Base-by-base conservation (phyloP, 2,329 filamentous ascomycete genomes). In the Fusarium sulawesiense region DNA sequence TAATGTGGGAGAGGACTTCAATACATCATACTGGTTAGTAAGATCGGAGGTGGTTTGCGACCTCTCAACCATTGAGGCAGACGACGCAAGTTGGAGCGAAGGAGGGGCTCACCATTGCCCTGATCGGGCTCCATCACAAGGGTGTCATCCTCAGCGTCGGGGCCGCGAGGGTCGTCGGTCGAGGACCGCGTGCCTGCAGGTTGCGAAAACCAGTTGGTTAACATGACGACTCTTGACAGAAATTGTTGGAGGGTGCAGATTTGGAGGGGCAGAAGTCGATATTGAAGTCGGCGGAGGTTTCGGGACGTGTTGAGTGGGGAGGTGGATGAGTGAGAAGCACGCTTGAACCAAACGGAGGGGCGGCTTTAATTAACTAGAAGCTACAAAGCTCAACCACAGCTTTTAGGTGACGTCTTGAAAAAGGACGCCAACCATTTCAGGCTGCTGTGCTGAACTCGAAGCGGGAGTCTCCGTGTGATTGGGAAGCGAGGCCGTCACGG, bases 1-100 rank as follows among this genome's bases (percentile, higher is more conserved):
- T 98, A 82, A 99, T 97, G 82, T 98, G 95, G 64, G 91, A 93
- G 73, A 99, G 91, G 77, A 99, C 96, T 97, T 77, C 56, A 41
- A 56, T 32, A 25, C 44, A 56, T 60, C 49, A 70, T 46, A 34
- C 34, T 58, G 20, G 67, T 75, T 51, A 73, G 73, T 54, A 48
- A 49, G 27, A 45, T 44, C 56, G 50, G 37, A 50, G 44, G 29
- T 54, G 45, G n/a, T 46, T 37, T 40, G 62, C 42, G 30, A 60
- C 40, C 65, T 62, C 62, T 51, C 59, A 37, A 42, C 29, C 25
- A 40, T 42, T 48, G 45, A 55, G 48, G 63, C 56, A 55, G 40
- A 58, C 66, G 63, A 58, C 60, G 37, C 46, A 54, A 44, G 48
- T 48, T 29, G 32, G 20, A 48, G 54, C 48, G 41, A 60, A 49